Evolutionary conservation across 306 rosid species (phyloP).

Genomic region (Crotalaria pallida): DNA sequence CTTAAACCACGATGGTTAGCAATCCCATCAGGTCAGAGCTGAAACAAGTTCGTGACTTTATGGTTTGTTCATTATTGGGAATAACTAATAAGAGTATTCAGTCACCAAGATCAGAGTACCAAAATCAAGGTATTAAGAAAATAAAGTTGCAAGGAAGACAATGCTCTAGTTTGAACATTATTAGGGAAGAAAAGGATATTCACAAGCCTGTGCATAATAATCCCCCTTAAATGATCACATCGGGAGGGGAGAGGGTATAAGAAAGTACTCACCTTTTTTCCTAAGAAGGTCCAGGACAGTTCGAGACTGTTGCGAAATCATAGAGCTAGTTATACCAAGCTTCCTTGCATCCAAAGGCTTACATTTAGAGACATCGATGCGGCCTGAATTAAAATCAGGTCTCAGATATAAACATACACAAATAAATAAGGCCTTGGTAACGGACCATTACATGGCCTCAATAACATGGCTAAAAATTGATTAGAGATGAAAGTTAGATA

Average conservation of each 20-base stretch:
- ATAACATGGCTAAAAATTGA: not conserved
- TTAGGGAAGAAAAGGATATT: not conserved
- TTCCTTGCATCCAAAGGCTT: slow-evolving; percentile 18
- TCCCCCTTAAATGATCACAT: not conserved
- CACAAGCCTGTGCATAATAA: not conserved
- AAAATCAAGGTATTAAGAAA: not conserved
- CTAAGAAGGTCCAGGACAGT: slow-evolving; percentile 27
- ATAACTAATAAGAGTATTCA: not conserved
- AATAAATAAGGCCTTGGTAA: not conserved
- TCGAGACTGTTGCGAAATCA: slow-evolving; percentile 27
- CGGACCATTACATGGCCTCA: not conserved
- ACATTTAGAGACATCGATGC: slow-evolving; percentile 12
- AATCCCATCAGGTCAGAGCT: not conserved
- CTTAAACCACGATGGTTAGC: not conserved
- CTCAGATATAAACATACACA: not conserved
- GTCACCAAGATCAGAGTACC: slow-evolving; percentile 5
- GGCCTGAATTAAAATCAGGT: slow-evolving; percentile 20
- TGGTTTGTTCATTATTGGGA: not conserved
- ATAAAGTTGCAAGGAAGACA: slow-evolving; percentile 4
- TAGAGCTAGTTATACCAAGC: slow-evolving; percentile 32
- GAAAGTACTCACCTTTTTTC: slow-evolving; percentile 22
- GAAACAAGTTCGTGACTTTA: not conserved
- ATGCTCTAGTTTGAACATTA: not conserved
- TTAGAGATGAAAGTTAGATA: not conserved
- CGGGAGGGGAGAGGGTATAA: not conserved